Percentiles rank a stretch among this genome's conserved stretches.
Evolutionary conservation across 2,329 filamentous ascomycete genomes (phyloP).

Genomic region (Fusarium longipes): DNA sequence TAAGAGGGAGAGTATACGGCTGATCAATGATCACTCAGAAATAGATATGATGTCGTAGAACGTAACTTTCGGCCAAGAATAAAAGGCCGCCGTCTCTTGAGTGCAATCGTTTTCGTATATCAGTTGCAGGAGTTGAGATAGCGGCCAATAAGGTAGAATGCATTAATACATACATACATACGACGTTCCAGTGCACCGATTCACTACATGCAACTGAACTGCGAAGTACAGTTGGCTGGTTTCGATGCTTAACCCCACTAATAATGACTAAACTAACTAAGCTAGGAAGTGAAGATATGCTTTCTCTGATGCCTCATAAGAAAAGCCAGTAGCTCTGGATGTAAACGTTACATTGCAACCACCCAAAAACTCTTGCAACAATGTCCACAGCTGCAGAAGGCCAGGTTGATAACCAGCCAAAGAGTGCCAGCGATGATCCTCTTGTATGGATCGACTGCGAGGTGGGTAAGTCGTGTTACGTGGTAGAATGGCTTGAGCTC

Average conservation of each 20-base stretch:
- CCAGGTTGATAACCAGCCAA: conserved; percentile 35
- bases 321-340: conserved; percentile 3
- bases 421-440: conserved; percentile 61
- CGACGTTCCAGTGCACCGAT: conserved; percentile 47
- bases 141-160: conserved; percentile 32
- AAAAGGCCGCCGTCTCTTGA: not conserved
- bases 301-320: conserved; percentile 11
- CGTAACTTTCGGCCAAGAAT: conserved; percentile 3
- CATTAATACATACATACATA: conserved; percentile 46
- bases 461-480: conserved; percentile 50
- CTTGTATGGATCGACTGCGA: conserved; percentile 87
- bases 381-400: conserved; percentile 32
- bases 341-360: conserved; percentile 33
- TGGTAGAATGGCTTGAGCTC: conserved; percentile 22
- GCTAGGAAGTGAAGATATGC: conserved; percentile 27
- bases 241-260: conserved; percentile 27
- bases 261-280: not conserved
- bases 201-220: conserved; percentile 9
- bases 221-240: conserved; percentile 13
- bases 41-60: not conserved
- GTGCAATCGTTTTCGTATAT: conserved; percentile 23
- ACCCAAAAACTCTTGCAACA: conserved; percentile 1
- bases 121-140: conserved; percentile 14
- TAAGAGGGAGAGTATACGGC: not conserved
- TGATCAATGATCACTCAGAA: not conserved